Evolutionary conservation across 1,284 basidiomycete species (phyloP), one percentile per base, ranked within the genome.

Genomic region (Microbotryum scabiosae): DNA sequence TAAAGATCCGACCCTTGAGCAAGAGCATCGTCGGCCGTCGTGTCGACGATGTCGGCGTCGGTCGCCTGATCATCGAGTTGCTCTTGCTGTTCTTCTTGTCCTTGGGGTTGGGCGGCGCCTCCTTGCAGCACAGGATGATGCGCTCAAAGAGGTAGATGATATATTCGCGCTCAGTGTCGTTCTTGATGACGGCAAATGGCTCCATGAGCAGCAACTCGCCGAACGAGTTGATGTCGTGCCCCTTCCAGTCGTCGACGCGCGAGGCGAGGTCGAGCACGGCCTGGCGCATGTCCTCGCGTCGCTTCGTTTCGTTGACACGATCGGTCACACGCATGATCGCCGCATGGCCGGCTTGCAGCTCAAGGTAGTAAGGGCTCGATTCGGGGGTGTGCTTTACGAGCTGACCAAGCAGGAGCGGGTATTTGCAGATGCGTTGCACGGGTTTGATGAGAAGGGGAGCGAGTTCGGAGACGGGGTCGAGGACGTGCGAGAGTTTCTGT

Each of bases 61-160:
- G 81, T 46, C 67, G 61, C 48, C 69, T 67, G 47, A 68, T 57
- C 54, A 72, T 69, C 36, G 67, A 70, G 59, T 71, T 72, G 25
- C 64, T 65, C 60, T 70, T 70, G 66, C 62, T 69, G 46, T 66
- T 78, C 70, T 79, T 80, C 62, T 73, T 73, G 65, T 75, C 76
- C 41, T 73, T 72, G 21, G 74, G 53, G 20, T 79, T 73, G 7
- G 82, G 83, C 46, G 53, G 79, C 12, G 61, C 76, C 86, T 82
- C 96, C 76, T 98, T 98, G 81, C 96, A 98, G 77, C 96, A 98
- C 18, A 98, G 82, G 70, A 99, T 89, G 76, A 99, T 99, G 78
- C 92, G 91, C 77, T 98, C 92, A 70, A 99, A 99, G 43, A 99
- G 80, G 80, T 97, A 99, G 60, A 99, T 93, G 72, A 96, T 91